Evolutionary conservation across 257 asterid genomes (phyloP), one percentile per base, ranked within the genome.

Genomic region (Nicotiana knightiana): DNA sequence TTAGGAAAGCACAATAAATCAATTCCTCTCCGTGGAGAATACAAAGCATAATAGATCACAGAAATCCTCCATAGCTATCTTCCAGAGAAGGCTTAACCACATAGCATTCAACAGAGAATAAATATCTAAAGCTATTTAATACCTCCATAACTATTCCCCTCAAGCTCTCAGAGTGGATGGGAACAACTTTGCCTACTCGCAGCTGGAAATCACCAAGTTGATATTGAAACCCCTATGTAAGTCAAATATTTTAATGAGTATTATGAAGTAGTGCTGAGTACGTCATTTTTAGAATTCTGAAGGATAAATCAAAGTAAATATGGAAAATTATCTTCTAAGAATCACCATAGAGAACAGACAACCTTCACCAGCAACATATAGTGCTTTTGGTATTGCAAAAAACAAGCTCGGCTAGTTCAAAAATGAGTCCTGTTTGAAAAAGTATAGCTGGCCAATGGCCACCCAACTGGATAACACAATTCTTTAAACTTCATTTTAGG

Each of bases 141-240:
- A 96, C 97, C 99, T 96, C 97, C 99, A 96, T 92, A 70, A 93
- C 92, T 77, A 94, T 96, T 86, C 99, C 99, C 92, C 98, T 94
- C 89, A 96, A 90, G 84, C 80, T 90, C 85, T 94, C 98, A 54
- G 97, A 85, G 83, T 94, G 93, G 86, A 88, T 59, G 3, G 97
- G 95, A 80, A 90, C 94, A 80, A 96, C 99, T 88, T 96, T 96
- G 54, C 99, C 99, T 83, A 94, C 99, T n/a, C 98, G 92, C 86
- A 96, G 86, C 89, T 87, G 97, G 76, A 96, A 96, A 88, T 94
- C 98, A 55, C 97, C 97, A 64, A 94, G 93, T 84, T 91, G 96
- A 84, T 94, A 94, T 28, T 28, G 48, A 39, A 39, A 39, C 48
- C 48, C 48, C 48, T 39, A 39, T 1, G 48, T 1, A 39, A 39